Conservation (phyloP, 306 rosid genomes). For the Heteromeles arbutifolia region DNA sequence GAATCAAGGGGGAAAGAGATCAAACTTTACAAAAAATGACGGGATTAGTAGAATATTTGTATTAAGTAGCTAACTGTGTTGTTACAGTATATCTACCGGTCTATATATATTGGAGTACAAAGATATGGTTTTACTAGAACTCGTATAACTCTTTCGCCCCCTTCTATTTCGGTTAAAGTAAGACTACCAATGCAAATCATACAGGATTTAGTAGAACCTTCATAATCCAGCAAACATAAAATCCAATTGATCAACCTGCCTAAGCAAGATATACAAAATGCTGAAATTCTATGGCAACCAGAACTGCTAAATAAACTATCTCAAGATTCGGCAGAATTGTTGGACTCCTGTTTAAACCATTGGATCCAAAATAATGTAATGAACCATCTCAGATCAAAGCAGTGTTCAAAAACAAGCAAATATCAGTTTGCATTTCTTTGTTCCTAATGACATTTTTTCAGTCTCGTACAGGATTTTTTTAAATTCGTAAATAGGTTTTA, state of each 20-base stretch:
- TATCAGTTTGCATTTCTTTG: not conserved
- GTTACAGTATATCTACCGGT: not conserved
- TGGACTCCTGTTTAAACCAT: not conserved
- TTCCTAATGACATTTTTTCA: not conserved
- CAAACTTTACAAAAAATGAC: slow-evolving; percentile 20
- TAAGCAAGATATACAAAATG: no score
- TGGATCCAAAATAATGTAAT: not conserved
- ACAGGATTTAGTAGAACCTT: not conserved
- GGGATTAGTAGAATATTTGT: not conserved
- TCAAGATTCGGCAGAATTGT: not conserved
- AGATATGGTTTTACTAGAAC: not conserved
- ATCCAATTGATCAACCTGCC: not conserved
- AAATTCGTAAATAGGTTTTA: no score
- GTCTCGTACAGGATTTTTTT: not conserved
- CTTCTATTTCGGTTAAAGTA: not conserved
- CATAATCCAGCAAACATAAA: not conserved
- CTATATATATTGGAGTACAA: not conserved
- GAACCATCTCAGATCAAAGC: not conserved
- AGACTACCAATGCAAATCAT: no score
- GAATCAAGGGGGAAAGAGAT: slow-evolving; percentile 26
- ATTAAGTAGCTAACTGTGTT: not conserved
- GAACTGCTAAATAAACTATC: not conserved
- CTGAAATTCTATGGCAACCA: not conserved
- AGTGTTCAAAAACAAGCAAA: not conserved
- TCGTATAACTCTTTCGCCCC: not conserved